Conservation (phyloP, 2,329 filamentous ascomycete genomes). For the Penicillium sp. region DNA sequence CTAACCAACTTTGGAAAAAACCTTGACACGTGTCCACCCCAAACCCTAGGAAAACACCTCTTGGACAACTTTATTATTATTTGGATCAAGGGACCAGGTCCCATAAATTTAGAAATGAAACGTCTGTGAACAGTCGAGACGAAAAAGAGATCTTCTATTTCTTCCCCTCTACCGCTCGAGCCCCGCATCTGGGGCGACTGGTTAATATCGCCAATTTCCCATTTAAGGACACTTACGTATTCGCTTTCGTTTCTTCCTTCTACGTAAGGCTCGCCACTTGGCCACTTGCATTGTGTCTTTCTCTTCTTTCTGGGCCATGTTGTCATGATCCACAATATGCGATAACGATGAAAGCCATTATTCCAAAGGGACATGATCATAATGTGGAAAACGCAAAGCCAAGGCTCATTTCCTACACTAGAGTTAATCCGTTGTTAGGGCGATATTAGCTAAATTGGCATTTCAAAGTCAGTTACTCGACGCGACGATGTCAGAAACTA, state of each 20-base stretch:
- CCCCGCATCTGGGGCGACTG: conserved; percentile 5
- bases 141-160: not conserved
- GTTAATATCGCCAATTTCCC: not conserved
- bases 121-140: not conserved
- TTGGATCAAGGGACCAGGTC: conserved; percentile 2
- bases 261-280: conserved; percentile 4
- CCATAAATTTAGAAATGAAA: not conserved
- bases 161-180: conserved; percentile 3
- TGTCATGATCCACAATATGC: not conserved
- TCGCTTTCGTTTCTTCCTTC: not conserved
- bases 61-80: conserved; percentile 3
- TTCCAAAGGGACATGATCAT: not conserved
- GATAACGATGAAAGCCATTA: not conserved
- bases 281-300: not conserved
- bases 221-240: conserved; percentile 3
- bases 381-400: not conserved
- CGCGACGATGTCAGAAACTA: not conserved
- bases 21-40: conserved; percentile 9
- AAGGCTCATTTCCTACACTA: conserved; percentile 4
- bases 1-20: not conserved
- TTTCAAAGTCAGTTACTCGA: not conserved
- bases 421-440: conserved; percentile 3
- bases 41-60: conserved; percentile 7
- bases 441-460: not conserved
- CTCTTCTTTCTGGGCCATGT: not conserved